A percentile compares a stretch with the other conserved stretches of the same genome.
phyloP scores from a whole-genome alignment of 331 rosid genomes.

The Acacia pycnantha region DNA sequence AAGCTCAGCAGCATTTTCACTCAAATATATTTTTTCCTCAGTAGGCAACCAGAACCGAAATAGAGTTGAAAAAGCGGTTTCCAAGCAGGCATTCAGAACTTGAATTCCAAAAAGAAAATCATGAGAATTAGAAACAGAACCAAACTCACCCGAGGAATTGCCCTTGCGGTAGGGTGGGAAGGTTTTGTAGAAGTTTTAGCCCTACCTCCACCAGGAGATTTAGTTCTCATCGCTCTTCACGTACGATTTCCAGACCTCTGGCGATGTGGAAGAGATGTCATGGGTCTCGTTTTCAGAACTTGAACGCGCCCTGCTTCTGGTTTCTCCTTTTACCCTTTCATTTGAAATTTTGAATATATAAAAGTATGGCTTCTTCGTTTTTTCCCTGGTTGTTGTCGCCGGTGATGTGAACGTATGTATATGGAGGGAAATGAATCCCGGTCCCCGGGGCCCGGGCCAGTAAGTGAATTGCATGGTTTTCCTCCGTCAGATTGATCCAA shows the following conservation, averaged over 20 bases:
- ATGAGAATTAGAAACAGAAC: neutral
- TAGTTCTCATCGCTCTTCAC: neutral
- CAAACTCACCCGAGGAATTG: conserved; percentile 26
- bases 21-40: neutral
- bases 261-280: neutral
- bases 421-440: neutral
- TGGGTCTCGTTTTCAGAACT: neutral
- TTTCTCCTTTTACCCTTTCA: neutral
- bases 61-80: too few species aligned
- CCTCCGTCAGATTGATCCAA: neutral
- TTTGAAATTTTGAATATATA: too few species aligned
- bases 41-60: neutral
- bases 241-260: neutral
- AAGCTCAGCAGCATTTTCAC: neutral
- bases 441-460: too few species aligned
- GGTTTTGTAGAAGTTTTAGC: neutral
- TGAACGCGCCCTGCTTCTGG: neutral
- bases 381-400: too few species aligned
- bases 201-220: neutral
- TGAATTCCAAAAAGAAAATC: neutral
- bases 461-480: too few species aligned
- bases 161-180: neutral
- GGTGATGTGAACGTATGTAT: too few species aligned
- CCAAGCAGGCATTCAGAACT: neutral
- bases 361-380: neutral